Evolutionary conservation across 2,329 filamentous ascomycete species (phyloP).

Genomic region (Neoscytalidium dimidiatum): DNA sequence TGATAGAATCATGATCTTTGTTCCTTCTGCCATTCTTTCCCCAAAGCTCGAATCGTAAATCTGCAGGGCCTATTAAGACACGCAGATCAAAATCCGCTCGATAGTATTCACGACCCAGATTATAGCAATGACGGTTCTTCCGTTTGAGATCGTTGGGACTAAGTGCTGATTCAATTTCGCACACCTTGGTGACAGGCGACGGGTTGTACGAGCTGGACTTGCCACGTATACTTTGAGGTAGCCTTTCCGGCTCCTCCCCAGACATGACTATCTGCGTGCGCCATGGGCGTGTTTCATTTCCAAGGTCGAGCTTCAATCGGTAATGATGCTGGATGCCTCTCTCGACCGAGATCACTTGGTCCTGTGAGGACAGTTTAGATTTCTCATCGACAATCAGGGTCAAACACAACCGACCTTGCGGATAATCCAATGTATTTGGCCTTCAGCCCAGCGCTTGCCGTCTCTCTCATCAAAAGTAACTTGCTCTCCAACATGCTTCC

Average conservation of each 20-base stretch:
- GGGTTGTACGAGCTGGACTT: neutral
- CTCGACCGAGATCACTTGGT: no score
- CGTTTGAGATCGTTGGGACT: neutral
- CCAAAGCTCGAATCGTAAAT: neutral
- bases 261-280: no score
- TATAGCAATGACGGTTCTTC: neutral
- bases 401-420: no score
- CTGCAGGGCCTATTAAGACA: neutral
- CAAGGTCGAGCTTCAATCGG: no score
- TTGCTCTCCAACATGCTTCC: neutral
- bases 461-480: neutral
- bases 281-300: no score
- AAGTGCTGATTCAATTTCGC: no score
- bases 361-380: no score
- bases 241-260: no score
- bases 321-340: no score
- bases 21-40: neutral
- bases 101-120: neutral
- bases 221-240: neutral
- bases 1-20: neutral
- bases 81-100: neutral
- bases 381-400: no score
- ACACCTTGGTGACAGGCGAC: no score
- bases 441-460: neutral
- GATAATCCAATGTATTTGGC: neutral